Base-by-base conservation (phyloP, 139 green algal species). In the Gonium pectorale region DNA sequence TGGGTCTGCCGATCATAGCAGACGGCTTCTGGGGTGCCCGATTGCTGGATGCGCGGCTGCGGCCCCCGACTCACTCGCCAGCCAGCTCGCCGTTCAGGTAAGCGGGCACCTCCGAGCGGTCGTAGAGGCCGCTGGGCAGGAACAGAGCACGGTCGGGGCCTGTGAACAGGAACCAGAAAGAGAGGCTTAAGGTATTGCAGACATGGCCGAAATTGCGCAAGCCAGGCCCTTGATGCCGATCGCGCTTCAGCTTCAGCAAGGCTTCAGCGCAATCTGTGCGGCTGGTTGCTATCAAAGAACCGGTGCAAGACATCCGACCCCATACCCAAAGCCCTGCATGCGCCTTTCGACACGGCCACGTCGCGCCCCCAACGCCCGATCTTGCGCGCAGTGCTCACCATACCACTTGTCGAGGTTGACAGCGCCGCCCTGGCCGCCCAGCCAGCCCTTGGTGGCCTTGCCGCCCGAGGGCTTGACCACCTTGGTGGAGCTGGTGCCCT, bases 61-160 rank as follows among this genome's bases (percentile, higher is more conserved):
- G 24, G 56, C 19, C 37, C 19, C 21, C 41, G 27, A 96, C 95
- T 96, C 87, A 98, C 95, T 98, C 96, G 75, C 96, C 96, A 68
- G 96, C 80, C 85, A 98, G 92, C 60, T 91, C 93, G 87, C 96
- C 96, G 87, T 97, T 96, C 72, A 98, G 90, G 94, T 98, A 97
- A 31, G 89, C 79, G 77, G 95, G 94, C 59, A 98, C 86, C 49
- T 98, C 96, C 17, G 70, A 56, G 59, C 80, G 83, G 82, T 97
- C 96, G 29, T 97, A 89, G 74, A 98, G 95, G 83, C 96, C 96
- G 35, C 87, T 81, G 71, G 96, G 96, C 86, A 98, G 90, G 93
- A 94, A 98, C 56, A 98, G 93, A 9, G 74, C 82, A 49, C 96
- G 93, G 80, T 95, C 89, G 41, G 96, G 94, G 75, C 96, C 96